Base-by-base conservation (phyloP, 768 basidiomycete genomes). In the Scleroderma citrinum region DNA sequence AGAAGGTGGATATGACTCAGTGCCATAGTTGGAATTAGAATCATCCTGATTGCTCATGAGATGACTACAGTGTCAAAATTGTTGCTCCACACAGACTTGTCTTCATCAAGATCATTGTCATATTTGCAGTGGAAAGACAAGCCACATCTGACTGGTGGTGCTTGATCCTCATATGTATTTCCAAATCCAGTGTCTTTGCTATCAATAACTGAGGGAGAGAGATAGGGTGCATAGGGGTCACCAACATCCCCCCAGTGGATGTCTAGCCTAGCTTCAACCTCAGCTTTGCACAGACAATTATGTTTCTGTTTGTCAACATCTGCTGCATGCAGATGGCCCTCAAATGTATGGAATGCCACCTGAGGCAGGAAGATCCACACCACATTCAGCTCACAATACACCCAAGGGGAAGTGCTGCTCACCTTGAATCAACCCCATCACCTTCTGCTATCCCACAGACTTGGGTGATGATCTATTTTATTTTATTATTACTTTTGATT, bases 281-380 rank as follows among this genome's bases (percentile, higher is more conserved):
- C n/a, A n/a, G n/a, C n/a, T n/a, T n/a, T n/a, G n/a, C n/a, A n/a
- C n/a, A n/a, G n/a, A n/a, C 85, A 78, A 57, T 86, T 88, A 32
- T 87, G 77, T 66, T 88, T 88, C 63, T 83, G 82, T 61, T 96
- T 93, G 49, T 96, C 91, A 3, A 81, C 81, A 46, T 97, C 95
- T 14, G 77, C 76, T 0, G 84, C 75, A 7, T 94, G 84, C 12
- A 98, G 73, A 3, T 81, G 80, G 59, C 98, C 91, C 62, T 98
- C 95, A 16, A 98, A 79, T 2, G 76, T 71, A 54, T 92, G 90
- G 78, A 98, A 97, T 0, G 89, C 87, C 0, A 59, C 53, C 59
- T 94, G 92, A 0, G 85, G 87, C 3, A 99, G 69, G 77, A 91
- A 98, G 40, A 94, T n/a, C n/a, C n/a, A n/a, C n/a, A n/a, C n/a